Evolutionary conservation across 495 filamentous ascomycete genomes (phyloP), one percentile per base, ranked within the genome.

Genomic region (Penicillium coffeae): DNA sequence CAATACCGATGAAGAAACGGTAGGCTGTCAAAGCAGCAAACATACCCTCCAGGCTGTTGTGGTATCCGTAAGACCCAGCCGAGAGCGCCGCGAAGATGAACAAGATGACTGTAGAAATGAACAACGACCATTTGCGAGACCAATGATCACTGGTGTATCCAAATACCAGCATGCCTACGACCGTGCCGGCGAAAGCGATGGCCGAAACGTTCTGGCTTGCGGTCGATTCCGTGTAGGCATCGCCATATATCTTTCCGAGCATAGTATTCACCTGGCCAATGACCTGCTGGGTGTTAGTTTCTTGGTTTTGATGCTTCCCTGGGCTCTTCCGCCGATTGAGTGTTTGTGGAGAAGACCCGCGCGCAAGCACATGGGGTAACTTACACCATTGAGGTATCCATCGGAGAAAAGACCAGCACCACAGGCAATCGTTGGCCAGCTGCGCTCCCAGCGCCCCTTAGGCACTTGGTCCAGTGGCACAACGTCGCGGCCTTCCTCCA

Each of bases 371-470:
- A 12, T 18, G 21, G 10, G 21, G 12, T 27, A 1, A 65, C 61
- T 41, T 64, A 84, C 87, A 47, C 84, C 86, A 71, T 94, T 92
- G 60, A 95, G 77, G 63, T 95, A 95, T 10, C 90, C 90, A 64
- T 96, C 90, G 14, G 87, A 89, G 65, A 94, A 95, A 3, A 95
- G 73, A 52, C 90, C 90, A 35, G 90, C 87, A 49, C 90, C 90
- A 56, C 90, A 95, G 39, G 90, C 89, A 42, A 93, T 81, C 1
- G 78, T 79, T 12, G 81, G 82, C 79, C 80, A 83, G 39, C 76
- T 72, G 42, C 80, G 73, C 50, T 85, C 77, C 81, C 81, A 84
- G 42, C 71, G 70, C 33, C 65, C 55, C 51, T 82, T 82, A 13
- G 58, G 44, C 8, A 52, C 46, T 46, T 69, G 45, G 16, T 76